A percentile compares a stretch with the other conserved stretches of the same genome.
Evolutionary conservation across 1,139 yeast genomes (phyloP).

Genomic region (Debaryomycetaceae sp.): DNA sequence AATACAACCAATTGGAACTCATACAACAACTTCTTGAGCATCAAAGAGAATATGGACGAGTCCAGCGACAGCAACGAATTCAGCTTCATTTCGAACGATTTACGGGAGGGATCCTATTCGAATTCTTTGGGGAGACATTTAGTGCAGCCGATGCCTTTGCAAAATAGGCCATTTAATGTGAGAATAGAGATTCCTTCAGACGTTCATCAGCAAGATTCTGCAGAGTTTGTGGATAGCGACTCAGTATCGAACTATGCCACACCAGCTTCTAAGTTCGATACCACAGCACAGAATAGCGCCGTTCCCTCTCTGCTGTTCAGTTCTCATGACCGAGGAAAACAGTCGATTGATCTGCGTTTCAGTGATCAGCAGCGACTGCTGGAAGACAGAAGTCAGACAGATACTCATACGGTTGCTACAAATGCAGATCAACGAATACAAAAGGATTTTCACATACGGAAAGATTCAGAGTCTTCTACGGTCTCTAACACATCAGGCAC

Average conservation of each 20-base stretch:
- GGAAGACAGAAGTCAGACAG: background rate
- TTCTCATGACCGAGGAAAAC: background rate
- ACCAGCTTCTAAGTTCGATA: background rate
- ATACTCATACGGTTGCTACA: background rate
- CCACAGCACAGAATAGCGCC: background rate
- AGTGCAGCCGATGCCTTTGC: background rate
- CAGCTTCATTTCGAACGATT: background rate
- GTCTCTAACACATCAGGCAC: slow-evolving; percentile 27
- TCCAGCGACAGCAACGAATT: background rate
- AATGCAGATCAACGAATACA: background rate
- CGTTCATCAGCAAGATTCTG: background rate
- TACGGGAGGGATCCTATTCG: background rate
- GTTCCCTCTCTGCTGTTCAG: background rate
- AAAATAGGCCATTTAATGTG: background rate
- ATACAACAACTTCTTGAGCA: background rate
- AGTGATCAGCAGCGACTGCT: background rate
- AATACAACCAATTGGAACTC: background rate
- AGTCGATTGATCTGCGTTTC: background rate
- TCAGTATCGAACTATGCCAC: background rate
- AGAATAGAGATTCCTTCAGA: background rate
- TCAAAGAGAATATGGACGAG: background rate
- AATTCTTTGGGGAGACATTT: background rate
- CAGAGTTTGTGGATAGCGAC: background rate
- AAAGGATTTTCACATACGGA: slow-evolving; percentile 24
- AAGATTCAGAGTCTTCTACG: slow-evolving; percentile 37